A percentile compares a stretch with the other conserved stretches of the same genome.
Evolutionary conservation across 1,139 yeast species (phyloP).

Genomic region (Nakaseomyces sp.): DNA sequence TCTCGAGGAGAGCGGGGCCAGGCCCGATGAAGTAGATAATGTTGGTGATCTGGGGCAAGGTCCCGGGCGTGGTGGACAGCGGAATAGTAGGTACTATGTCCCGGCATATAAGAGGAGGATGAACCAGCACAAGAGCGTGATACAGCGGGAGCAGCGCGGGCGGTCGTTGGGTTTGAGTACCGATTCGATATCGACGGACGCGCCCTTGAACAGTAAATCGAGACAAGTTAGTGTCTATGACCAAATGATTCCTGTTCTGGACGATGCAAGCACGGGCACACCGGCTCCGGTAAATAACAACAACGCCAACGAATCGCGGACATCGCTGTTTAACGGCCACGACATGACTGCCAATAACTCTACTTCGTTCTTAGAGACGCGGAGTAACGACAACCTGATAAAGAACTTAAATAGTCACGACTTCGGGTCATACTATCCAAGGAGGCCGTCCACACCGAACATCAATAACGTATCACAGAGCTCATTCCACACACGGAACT

Average conservation of each 20-base stretch:
- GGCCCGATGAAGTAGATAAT: slow-evolving; percentile 5
- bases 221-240: slow-evolving; percentile 22
- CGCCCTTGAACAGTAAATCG: slow-evolving; percentile 11
- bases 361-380: background rate
- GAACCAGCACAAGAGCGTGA: slow-evolving; percentile 20
- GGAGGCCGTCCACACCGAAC: slow-evolving; percentile 27
- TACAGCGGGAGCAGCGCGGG: slow-evolving; percentile 6
- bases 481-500: slow-evolving; percentile 23
- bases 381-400: slow-evolving; percentile 18
- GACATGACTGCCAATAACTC: background rate
- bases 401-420: slow-evolving; percentile 25
- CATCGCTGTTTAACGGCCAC: background rate
- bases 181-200: background rate
- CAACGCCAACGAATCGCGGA: slow-evolving; percentile 4
- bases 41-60: too few relatives aligned
- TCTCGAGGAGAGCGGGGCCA: slow-evolving; percentile 6
- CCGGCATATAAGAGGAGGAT: slow-evolving; percentile 35
- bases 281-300: slow-evolving; percentile 6
- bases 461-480: slow-evolving; percentile 19
- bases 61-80: background rate
- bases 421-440: slow-evolving; percentile 32
- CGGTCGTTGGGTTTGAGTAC: background rate
- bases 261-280: slow-evolving; percentile 11
- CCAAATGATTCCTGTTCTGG: slow-evolving; percentile 28
- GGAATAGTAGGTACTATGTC: slow-evolving; percentile 24